Evolutionary conservation across 192 early-diverging fungal species (phyloP).

Genomic region (Coemansia sp.): DNA sequence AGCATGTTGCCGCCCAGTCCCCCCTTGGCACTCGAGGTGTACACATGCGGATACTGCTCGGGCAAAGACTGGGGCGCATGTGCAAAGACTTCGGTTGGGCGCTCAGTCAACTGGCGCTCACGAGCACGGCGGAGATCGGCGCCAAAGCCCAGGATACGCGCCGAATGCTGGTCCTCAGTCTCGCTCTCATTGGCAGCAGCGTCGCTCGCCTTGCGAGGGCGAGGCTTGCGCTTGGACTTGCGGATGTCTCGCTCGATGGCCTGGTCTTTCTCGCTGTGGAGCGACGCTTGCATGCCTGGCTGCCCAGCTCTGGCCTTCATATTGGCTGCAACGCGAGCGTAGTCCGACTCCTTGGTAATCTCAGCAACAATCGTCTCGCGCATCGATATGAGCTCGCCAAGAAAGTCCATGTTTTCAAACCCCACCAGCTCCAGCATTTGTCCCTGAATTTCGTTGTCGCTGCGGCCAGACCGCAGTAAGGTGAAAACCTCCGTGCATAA

Average conservation of each 20-base stretch:
- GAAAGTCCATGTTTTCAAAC: conserved; percentile 48
- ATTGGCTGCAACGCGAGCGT: conserved; percentile 14
- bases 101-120: conserved; percentile 44
- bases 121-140: conserved; percentile 35
- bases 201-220: not conserved
- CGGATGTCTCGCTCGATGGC: conserved; percentile 33
- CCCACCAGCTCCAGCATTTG: conserved; percentile 51
- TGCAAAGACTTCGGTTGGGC: conserved; percentile 23
- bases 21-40: conserved; percentile 54
- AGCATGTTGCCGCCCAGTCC: conserved; percentile 63
- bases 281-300: conserved; percentile 31
- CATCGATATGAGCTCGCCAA: conserved; percentile 30
- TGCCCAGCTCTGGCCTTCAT: conserved; percentile 4
- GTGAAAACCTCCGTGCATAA: conserved; percentile 34
- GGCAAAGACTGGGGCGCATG: conserved; percentile 3
- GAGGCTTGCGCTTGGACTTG: conserved; percentile 26
- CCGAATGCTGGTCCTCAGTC: conserved; percentile 23
- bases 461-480: conserved; percentile 27
- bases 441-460: conserved; percentile 44
- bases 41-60: conserved; percentile 78
- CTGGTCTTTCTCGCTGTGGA: conserved; percentile 31
- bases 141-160: conserved; percentile 38
- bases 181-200: not conserved
- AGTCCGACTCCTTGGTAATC: conserved; percentile 33
- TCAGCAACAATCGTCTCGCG: conserved; percentile 28